Evolutionary conservation across 2,329 filamentous ascomycete genomes (phyloP).

Genomic region (Sporothrix globosa): DNA sequence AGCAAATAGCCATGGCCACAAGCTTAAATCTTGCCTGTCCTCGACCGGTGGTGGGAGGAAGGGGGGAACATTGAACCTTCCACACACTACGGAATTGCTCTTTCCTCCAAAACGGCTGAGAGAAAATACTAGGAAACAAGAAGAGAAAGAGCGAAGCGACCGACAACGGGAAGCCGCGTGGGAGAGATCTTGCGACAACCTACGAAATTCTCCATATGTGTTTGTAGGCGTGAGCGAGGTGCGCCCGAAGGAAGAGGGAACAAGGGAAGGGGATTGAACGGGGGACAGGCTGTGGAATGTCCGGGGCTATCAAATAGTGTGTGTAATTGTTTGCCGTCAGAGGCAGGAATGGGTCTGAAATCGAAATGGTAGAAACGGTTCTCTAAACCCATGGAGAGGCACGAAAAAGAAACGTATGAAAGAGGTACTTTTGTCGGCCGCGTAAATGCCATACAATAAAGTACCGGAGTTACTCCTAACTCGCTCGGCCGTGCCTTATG

Average conservation of each 20-base stretch:
- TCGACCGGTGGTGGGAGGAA: neutral
- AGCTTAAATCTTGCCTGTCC: neutral
- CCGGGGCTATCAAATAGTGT: conserved; percentile 1
- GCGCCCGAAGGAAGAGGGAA: neutral
- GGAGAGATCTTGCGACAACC: neutral
- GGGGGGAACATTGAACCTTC: conserved; percentile 1
- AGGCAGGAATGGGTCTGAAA: neutral
- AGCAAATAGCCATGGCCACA: conserved; percentile 20
- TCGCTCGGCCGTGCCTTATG: conserved; percentile 15
- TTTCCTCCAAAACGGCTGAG: conserved; percentile 16
- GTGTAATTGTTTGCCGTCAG: conserved; percentile 29
- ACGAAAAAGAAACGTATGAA: conserved; percentile 12
- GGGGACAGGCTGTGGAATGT: neutral
- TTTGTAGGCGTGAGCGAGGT: neutral
- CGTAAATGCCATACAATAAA: neutral
- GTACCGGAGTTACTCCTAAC: neutral
- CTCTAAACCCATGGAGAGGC: neutral
- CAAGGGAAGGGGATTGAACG: neutral
- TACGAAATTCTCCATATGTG: neutral
- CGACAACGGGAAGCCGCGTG: conserved; percentile 20
- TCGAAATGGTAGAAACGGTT: neutral
- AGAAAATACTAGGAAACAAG: conserved; percentile 8
- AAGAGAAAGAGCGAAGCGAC: neutral
- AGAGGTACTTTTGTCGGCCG: conserved; percentile 4
- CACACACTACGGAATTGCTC: conserved; percentile 24